Evolutionary conservation across 2,329 filamentous ascomycete species (phyloP), one percentile per base, ranked within the genome.

Genomic region (Phyllosticta ampelicida): DNA sequence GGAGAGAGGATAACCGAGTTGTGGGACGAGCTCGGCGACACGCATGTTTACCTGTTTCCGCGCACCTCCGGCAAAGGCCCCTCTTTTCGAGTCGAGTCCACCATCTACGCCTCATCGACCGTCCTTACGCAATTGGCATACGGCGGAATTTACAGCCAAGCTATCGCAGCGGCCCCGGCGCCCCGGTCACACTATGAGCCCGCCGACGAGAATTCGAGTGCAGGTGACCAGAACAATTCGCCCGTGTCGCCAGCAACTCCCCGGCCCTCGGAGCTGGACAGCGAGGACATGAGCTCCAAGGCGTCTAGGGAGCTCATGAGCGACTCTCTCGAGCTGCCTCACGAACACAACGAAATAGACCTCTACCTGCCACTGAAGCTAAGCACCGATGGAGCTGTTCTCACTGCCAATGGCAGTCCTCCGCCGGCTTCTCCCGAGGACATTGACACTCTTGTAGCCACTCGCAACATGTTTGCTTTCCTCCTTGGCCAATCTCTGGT

Each of bases 391-490:
- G 66, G 63, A 48, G 57, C 62, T 23, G 74, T 58, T 67, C 74
- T 59, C 65, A 63, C 65, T 62, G 70, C 51, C 60, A 58, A 67
- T 5, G 49, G 56, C 36, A 21, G 60, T 55, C 55, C 63, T 18
- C 64, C 72, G 64, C 66, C 62, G 61, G 67, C 52, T 61, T 72
- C 58, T 66, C 67, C 63, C 30, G 74, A 80, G 44, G 82, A 85
- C 63, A 70, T 79, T 8, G 80, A 85, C 61, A 78, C 76, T 0
- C 69, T 86, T 30, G 68, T 86, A 8, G 73, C 81, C 11, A 81
- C 83, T 65, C 80, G 83, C 55, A 86, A 86, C 65, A 74, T 85
- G 56, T 84, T 86, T 67, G 80, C 82, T 5, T 86, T 86, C 64
- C 71, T 86, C 1, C 72, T 80, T n/a, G 82, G 82, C 3, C 80